phyloP scores from a whole-genome alignment of 2,329 filamentous ascomycete species.

The Myriosclerotinia curreyana region DNA sequence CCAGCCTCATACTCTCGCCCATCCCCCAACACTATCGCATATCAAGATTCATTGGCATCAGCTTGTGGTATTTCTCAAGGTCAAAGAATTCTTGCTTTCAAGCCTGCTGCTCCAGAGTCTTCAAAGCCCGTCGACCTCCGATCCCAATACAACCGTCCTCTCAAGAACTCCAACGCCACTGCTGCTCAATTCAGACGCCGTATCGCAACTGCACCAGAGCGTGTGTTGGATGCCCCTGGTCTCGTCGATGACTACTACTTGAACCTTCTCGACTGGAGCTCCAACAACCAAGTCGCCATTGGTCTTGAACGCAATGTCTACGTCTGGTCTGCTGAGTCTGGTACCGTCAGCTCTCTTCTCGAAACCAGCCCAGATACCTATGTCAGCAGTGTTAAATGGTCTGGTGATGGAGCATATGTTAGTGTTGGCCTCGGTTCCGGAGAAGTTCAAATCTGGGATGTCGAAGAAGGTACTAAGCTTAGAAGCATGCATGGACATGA shows the following conservation, averaged over 20 bases:
- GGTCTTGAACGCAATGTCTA: constrained; percentile 96
- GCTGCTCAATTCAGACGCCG: constrained; percentile 87
- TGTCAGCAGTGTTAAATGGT: constrained; percentile 98
- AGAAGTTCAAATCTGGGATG: constrained; percentile 99
- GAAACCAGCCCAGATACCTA: constrained; percentile 91
- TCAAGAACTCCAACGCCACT: constrained; percentile 70
- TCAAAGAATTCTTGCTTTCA: constrained; percentile 95
- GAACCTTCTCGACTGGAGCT: constrained; percentile 97
- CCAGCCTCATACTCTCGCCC: constrained; percentile 68
- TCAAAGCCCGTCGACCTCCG: constrained; percentile 97
- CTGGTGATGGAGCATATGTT: constrained; percentile 92
- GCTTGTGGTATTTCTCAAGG: constrained; percentile 92
- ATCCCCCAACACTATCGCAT: constrained; percentile 83
- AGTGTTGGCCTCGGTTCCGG: constrained; percentile 91
- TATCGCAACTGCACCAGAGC: constrained; percentile 90
- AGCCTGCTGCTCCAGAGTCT: constrained; percentile 95
- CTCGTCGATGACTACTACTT: constrained; percentile 99
- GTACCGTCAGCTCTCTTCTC: constrained; percentile 81
- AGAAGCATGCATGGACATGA: constrained; percentile 99
- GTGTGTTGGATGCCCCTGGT: constrained; percentile 92
- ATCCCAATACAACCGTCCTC: constrained; percentile 94
- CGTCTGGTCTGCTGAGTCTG: constrained; percentile 95
- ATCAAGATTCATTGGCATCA: constrained; percentile 84
- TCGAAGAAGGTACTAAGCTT: constrained; percentile 89
- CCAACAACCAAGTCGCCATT: constrained; percentile 95